Evolutionary conservation across 2,329 filamentous ascomycete species (phyloP).

Genomic region (Colletotrichum endophyticum): DNA sequence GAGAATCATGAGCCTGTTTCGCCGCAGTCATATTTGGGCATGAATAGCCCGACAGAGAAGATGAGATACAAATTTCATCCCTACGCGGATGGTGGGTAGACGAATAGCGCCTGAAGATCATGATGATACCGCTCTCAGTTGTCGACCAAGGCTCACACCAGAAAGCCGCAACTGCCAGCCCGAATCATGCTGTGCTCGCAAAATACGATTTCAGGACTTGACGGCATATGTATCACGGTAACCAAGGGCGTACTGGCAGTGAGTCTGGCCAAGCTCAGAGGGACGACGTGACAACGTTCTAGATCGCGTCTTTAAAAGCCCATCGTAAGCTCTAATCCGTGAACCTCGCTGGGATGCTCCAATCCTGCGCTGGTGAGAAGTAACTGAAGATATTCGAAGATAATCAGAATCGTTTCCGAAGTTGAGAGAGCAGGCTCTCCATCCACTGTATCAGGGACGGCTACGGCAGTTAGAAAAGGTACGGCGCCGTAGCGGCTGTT

Average conservation of each 20-base stretch:
- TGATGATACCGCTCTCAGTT: not conserved
- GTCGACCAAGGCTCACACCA: not conserved
- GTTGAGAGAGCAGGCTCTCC: no score
- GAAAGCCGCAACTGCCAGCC: not conserved
- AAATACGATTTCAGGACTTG: accelerated
- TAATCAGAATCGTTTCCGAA: no score
- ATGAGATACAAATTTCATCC: not conserved
- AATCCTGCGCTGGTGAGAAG: no score
- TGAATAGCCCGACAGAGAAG: not conserved
- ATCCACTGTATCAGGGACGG: no score
- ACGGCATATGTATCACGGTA: accelerated
- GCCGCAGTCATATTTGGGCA: not conserved
- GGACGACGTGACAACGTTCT: not conserved
- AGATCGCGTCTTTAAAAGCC: not conserved
- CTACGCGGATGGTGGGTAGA: not conserved
- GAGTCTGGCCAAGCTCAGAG: not conserved
- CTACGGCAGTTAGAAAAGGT: accelerated
- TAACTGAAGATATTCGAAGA: no score
- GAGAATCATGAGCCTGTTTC: not conserved
- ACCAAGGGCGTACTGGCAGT: accelerated
- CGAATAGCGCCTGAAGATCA: not conserved
- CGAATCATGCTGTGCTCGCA: not conserved
- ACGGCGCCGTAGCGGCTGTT: not conserved
- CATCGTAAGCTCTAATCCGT: not conserved
- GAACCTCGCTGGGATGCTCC: no score